Conservation (phyloP, 495 filamentous ascomycete species). For the Neurospora sp. region DNA sequence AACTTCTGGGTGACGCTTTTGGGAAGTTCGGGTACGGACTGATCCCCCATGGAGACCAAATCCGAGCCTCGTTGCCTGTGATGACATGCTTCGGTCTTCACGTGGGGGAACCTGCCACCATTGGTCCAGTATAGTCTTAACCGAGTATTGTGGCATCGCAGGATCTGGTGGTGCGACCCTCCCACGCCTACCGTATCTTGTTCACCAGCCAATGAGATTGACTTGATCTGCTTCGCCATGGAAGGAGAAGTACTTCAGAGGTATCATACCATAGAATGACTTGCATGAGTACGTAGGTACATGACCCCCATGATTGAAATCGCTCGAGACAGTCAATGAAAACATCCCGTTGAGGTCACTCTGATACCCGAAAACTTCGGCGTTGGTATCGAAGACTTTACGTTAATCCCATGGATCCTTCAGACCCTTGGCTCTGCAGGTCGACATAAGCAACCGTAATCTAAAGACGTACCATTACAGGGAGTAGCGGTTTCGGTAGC, state of each 20-base stretch:
- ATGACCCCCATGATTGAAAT: background rate
- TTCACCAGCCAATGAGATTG: background rate
- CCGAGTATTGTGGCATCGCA: background rate
- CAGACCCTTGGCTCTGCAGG: background rate
- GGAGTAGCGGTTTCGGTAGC: background rate
- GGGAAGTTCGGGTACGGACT: background rate
- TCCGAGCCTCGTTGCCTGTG: background rate
- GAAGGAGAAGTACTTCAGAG: background rate
- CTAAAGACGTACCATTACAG: background rate
- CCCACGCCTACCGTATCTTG: background rate
- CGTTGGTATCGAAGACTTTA: background rate
- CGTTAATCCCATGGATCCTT: background rate
- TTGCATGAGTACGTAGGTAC: background rate
- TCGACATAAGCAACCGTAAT: background rate
- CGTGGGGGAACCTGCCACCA: background rate
- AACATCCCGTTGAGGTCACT: background rate
- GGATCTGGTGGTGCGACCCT: background rate
- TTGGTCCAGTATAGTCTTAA: background rate
- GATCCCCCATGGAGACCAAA: background rate
- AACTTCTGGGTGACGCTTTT: background rate
- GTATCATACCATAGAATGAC: background rate
- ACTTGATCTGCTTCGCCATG: background rate
- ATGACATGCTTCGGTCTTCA: background rate
- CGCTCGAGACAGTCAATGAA: background rate
- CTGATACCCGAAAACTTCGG: background rate